A percentile compares a stretch with the other conserved stretches of the same genome.
These are phyloP conservation scores for Rhizopogon vesiculosus DNA, from an alignment of 768 basidiomycete genomes.

Conservation along the genomic window DNA sequence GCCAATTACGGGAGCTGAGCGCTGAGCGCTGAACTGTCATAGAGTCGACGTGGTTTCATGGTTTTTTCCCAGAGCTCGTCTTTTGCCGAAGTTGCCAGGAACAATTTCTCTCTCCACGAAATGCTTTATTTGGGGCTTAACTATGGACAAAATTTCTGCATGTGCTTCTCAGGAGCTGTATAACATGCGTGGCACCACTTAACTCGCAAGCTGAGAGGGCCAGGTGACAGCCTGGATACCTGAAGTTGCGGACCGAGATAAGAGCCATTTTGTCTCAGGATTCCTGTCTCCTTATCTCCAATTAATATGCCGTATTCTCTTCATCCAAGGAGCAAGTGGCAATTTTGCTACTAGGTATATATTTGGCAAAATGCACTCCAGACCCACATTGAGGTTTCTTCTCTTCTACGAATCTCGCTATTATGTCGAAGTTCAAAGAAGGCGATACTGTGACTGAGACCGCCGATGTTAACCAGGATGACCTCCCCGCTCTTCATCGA, in stretches of 20 bases:
- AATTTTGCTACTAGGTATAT: background rate
- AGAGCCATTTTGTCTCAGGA: background rate
- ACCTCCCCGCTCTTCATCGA: conserved; percentile 7
- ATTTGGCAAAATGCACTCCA: background rate
- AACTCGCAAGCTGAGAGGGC: background rate
- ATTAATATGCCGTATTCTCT: too few species aligned
- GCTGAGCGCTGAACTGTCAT: too few species aligned
- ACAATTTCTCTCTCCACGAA: too few species aligned
- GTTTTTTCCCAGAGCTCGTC: too few species aligned
- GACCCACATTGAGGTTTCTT: background rate
- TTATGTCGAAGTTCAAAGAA: conserved; percentile 6
- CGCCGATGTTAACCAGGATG: conserved; percentile 2
- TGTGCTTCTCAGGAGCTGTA: too few species aligned
- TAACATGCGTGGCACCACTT: background rate
- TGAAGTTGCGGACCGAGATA: background rate
- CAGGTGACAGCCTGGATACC: too few species aligned
- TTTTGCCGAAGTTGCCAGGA: too few species aligned
- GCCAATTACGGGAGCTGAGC: too few species aligned
- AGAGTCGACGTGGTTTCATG: too few species aligned
- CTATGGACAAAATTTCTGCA: too few species aligned
- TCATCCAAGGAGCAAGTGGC: background rate
- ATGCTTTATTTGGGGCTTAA: too few species aligned
- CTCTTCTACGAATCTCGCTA: background rate
- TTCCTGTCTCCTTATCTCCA: background rate
- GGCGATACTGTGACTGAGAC: background rate